Percentiles rank a stretch among this genome's conserved stretches.
These are phyloP conservation scores for Xylaria sp. DNA, from an alignment of 2,329 filamentous ascomycete genomes.

Conservation along the genomic window DNA sequence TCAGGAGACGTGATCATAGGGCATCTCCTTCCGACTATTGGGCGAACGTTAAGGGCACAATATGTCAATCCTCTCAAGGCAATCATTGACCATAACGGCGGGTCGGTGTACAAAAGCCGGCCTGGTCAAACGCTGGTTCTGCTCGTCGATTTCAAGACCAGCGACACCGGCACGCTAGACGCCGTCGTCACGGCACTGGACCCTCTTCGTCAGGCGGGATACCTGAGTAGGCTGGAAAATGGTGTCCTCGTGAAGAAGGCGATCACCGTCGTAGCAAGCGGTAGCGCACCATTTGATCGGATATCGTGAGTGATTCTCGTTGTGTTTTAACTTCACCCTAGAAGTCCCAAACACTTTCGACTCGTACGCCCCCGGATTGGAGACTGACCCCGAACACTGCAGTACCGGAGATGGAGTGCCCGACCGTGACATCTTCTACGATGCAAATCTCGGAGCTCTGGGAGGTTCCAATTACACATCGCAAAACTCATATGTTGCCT, in stretches of 20 bases:
- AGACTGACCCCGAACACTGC: neutral
- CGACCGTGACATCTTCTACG: slow-evolving; percentile 45
- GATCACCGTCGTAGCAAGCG: slow-evolving; percentile 47
- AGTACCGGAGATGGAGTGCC: slow-evolving; percentile 43
- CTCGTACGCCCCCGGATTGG: neutral
- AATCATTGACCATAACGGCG: slow-evolving; percentile 47
- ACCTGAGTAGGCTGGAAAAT: slow-evolving; percentile 43
- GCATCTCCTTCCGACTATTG: slow-evolving; percentile 41
- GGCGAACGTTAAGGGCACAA: slow-evolving; percentile 44
- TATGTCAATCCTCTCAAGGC: slow-evolving; percentile 45
- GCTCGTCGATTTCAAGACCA: slow-evolving; percentile 49
- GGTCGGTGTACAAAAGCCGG: slow-evolving; percentile 41
- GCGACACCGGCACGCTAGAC: slow-evolving; percentile 42
- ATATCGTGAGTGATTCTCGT: slow-evolving; percentile 32
- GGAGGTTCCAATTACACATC: slow-evolving; percentile 36
- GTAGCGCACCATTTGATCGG: slow-evolving; percentile 45
- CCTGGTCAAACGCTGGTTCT: slow-evolving; percentile 43
- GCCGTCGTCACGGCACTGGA: slow-evolving; percentile 45
- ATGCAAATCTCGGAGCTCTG: slow-evolving; percentile 44
- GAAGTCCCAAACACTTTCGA: neutral
- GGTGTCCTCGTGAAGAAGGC: slow-evolving; percentile 43
- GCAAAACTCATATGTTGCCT: slow-evolving; percentile 47
- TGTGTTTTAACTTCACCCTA: neutral
- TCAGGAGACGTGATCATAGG: slow-evolving; percentile 45
- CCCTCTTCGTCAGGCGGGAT: slow-evolving; percentile 47